phyloP scores from a whole-genome alignment of 2,329 filamentous ascomycete genomes.

The Phialophora tarda region DNA sequence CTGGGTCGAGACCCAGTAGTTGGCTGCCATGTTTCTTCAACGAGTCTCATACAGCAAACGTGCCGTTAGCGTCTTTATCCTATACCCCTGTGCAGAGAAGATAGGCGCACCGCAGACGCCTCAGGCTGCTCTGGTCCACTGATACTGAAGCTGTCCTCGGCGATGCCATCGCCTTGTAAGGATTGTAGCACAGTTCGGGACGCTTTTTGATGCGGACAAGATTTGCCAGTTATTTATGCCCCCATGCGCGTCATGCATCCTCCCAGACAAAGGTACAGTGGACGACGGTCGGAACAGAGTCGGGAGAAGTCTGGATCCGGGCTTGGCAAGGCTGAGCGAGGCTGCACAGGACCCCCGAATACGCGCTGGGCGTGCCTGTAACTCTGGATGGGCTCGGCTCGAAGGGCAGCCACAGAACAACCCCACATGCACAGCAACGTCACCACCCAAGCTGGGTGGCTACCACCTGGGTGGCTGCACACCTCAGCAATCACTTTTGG shows the following conservation, averaged over 20 bases:
- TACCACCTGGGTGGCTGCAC: conserved; percentile 1
- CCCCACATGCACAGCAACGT: conserved; percentile 8
- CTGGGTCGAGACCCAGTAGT: conserved; percentile 96
- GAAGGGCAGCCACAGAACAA: conserved; percentile 1
- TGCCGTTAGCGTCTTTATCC: neutral
- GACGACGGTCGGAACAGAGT: neutral
- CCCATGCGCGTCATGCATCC: neutral
- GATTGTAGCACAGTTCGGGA: neutral
- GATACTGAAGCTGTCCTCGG: neutral
- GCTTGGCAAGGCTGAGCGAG: conserved; percentile 18
- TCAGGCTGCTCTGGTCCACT: neutral
- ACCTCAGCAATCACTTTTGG: conserved; percentile 7
- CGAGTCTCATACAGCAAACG: neutral
- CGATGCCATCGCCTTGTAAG: neutral
- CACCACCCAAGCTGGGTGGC: neutral
- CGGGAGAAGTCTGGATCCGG: neutral
- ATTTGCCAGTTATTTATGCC: neutral
- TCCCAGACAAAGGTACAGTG: too few relatives aligned
- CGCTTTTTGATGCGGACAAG: neutral
- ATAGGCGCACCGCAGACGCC: neutral
- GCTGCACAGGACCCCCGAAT: neutral
- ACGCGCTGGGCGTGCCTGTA: neutral
- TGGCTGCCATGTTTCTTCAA: conserved; percentile 74
- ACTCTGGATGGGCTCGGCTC: conserved; percentile 6
- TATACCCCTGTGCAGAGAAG: neutral